Percentiles rank a stretch among this genome's conserved stretches.
These are phyloP conservation scores for Alternaria triticina DNA, from an alignment of 2,329 filamentous ascomycete genomes.

Conservation along the genomic window DNA sequence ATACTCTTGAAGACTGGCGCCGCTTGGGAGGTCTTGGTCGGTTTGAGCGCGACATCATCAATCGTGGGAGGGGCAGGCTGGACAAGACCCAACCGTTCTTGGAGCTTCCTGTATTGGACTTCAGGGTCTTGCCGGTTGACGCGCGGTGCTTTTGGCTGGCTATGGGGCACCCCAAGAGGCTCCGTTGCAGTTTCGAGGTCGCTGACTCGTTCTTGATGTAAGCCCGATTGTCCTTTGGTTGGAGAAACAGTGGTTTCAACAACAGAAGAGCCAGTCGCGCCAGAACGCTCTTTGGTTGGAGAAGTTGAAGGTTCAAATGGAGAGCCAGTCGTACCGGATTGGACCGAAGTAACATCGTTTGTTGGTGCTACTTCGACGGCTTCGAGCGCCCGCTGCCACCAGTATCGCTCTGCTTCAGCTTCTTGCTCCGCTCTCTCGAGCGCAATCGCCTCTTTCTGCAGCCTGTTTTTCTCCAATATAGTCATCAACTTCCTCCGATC, in stretches of 20 bases:
- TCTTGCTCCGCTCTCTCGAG: conserved; percentile 8
- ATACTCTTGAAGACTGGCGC: conserved; percentile 4
- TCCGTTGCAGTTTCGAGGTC: neutral
- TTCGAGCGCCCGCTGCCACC: conserved; percentile 14
- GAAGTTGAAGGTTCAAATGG: neutral
- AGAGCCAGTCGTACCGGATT: neutral
- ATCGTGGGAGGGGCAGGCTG: neutral
- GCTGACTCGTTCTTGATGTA: neutral
- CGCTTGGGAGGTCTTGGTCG: neutral
- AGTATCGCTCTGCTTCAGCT: conserved; percentile 12
- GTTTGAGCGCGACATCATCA: neutral
- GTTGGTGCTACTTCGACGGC: neutral
- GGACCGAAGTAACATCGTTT: neutral
- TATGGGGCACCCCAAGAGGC: neutral
- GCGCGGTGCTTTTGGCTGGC: neutral
- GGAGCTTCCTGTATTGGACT: conserved; percentile 16
- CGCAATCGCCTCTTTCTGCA: conserved; percentile 20
- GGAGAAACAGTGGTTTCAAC: neutral
- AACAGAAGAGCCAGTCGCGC: neutral
- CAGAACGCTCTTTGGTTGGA: neutral
- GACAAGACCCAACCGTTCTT: conserved; percentile 15
- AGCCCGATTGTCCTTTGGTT: neutral
- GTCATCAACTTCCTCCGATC: conserved; percentile 31
- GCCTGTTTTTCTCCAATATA: conserved; percentile 30
- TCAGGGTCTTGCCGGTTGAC: conserved; percentile 11